Conservation (phyloP, 441 rosid species). For the Gossypium davidsonii region DNA sequence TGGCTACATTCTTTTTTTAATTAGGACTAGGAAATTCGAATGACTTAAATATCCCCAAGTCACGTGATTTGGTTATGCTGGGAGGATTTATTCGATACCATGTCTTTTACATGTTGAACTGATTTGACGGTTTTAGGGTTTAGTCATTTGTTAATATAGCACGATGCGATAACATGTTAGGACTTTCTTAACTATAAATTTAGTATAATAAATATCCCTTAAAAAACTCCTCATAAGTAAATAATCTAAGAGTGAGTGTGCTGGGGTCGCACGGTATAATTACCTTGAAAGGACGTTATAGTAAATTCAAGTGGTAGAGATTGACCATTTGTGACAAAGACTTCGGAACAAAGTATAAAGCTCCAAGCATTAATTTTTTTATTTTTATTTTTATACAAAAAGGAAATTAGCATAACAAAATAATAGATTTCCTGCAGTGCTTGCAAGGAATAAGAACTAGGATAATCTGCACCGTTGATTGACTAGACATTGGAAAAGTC, state of each 20-base stretch:
- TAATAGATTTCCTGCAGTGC: background rate
- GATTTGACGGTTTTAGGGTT: background rate
- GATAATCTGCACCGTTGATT: background rate
- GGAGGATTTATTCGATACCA: background rate
- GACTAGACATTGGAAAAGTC: background rate
- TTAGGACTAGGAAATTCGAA: background rate
- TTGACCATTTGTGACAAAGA: background rate
- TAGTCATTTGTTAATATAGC: background rate
- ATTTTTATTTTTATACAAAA: background rate
- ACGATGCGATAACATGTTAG: no score
- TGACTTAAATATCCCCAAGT: slow-evolving; percentile 14
- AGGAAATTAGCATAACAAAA: background rate
- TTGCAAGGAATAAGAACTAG: background rate
- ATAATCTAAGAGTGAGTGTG: background rate
- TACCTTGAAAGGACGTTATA: background rate
- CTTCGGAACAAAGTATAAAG: slow-evolving; percentile 4
- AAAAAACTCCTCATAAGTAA: no score
- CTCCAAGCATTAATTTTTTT: background rate
- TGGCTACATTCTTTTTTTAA: background rate
- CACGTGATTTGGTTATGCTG: background rate
- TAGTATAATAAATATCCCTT: no score
- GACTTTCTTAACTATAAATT: no score
- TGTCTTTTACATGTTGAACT: background rate
- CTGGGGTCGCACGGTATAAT: background rate
- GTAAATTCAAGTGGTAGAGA: background rate